Evolutionary conservation across 2,329 filamentous ascomycete genomes (phyloP).

Genomic region (Aspergillus sp.): DNA sequence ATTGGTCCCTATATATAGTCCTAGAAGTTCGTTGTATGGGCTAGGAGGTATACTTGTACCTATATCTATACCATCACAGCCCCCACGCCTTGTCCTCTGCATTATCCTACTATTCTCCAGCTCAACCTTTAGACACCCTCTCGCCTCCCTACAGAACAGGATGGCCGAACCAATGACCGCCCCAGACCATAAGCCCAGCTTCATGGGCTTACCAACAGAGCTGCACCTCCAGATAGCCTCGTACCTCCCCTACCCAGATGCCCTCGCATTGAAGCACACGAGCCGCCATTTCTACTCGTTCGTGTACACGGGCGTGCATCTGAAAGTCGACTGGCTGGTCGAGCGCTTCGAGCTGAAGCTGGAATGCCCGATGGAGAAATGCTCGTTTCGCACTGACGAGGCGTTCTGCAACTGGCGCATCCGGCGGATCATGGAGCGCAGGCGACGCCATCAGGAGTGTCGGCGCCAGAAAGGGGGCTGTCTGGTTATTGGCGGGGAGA

Average conservation of each 20-base stretch:
- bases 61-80: no score
- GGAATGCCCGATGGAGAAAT: constrained; percentile 60
- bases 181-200: constrained; percentile 10
- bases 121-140: no score
- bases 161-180: not conserved
- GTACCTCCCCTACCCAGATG: constrained; percentile 67
- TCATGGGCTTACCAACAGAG: constrained; percentile 62
- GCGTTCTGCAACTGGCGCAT: constrained; percentile 43
- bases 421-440: constrained; percentile 40
- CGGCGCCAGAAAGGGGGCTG: constrained; percentile 30
- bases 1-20: constrained; percentile 7
- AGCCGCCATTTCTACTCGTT: constrained; percentile 62
- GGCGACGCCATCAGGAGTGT: constrained; percentile 43
- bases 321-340: constrained; percentile 70
- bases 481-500: constrained; percentile 36
- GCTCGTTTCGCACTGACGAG: constrained; percentile 42
- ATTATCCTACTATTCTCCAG: no score
- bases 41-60: not conserved
- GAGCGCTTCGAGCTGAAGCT: constrained; percentile 62
- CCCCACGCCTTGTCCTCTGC: no score
- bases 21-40: not conserved
- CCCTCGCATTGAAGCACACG: constrained; percentile 67
- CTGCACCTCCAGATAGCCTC: constrained; percentile 63
- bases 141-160: not conserved
- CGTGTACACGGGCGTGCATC: constrained; percentile 63